Base-by-base conservation (phyloP, 768 basidiomycete species). In the Agaricus sinodeliciosus region DNA sequence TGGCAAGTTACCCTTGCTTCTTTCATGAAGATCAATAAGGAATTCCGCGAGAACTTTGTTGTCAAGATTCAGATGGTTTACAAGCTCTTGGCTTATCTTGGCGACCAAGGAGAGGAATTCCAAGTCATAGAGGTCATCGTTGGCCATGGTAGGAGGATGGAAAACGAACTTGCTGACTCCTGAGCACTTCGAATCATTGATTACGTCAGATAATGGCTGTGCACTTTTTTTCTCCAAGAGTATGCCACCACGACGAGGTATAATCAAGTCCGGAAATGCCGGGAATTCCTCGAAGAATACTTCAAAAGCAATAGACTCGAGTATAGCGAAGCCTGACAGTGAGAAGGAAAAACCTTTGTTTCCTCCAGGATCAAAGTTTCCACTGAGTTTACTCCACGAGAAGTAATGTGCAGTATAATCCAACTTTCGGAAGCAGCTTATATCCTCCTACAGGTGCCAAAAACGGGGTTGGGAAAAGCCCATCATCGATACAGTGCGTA, bases 21-120 rank as follows among this genome's bases (percentile, higher is more conserved):
- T 69, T 58, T 88, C 87, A 69, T 98, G 95, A 53, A 97, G 80
- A 57, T 80, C 72, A 58, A 99, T 93, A 57, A 98, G 82, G 67
- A 94, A 99, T 72, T 98, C 95, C 11, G 96, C 94, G 43, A 95
- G 77, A 2, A 88, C 87, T 65, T 94, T 95, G 77, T 99, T 94
- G 65, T 84, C 87, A 35, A 90, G 68, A 13, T 82, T 86, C 48
- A 80, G 77, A 65, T 97, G 84, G 62, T 96, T 97, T 68, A 87
- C 82, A 43, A 97, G 82, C 65, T 98, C 94, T 67, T 94, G 91
- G 0, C 87, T 87, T 62, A 99, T 90, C 66, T 90, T 89, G 55
- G 87, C 84, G 53, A 96, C 85, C 39, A 98, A 76, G 35, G 93
- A 94, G 44, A 99, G 83, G 55, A 87, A 77, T 68, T 98, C 96